Evolutionary conservation across 2,329 filamentous ascomycete genomes (phyloP).

Genomic region (Metarhizium guizhouense): DNA sequence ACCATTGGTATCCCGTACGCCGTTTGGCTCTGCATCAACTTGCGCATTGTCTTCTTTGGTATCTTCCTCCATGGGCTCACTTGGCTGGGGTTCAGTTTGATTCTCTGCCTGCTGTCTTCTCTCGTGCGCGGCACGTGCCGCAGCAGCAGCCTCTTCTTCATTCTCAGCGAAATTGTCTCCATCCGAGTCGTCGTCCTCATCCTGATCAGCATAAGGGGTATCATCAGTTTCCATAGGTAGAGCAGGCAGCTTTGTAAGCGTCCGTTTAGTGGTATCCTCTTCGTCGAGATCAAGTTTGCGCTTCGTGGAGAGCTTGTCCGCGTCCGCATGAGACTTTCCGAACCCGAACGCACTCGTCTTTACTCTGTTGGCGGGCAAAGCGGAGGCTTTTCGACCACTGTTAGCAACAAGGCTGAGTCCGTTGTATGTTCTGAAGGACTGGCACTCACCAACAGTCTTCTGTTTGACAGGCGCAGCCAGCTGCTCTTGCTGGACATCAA

Average conservation of each 20-base stretch:
- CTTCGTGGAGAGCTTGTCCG: slow-evolving; percentile 58
- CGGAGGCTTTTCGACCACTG: slow-evolving; percentile 33
- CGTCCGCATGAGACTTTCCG: slow-evolving; percentile 55
- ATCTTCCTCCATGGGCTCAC: slow-evolving; percentile 28
- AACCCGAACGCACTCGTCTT: slow-evolving; percentile 83
- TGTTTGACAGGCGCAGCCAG: slow-evolving; percentile 22
- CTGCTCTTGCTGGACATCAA: slow-evolving; percentile 31
- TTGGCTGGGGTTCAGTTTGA: slow-evolving; percentile 36
- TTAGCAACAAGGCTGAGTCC: background rate
- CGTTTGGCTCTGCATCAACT: slow-evolving; percentile 12
- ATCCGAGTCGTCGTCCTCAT: slow-evolving; percentile 64
- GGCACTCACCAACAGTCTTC: slow-evolving; percentile 25
- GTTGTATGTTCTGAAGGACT: background rate
- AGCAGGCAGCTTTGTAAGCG: slow-evolving; percentile 82
- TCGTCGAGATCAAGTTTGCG: slow-evolving; percentile 79
- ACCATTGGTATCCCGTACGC: slow-evolving; percentile 11
- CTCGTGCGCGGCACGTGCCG: slow-evolving; percentile 76
- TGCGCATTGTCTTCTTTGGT: slow-evolving; percentile 17
- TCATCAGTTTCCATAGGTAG: slow-evolving; percentile 58
- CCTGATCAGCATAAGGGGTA: slow-evolving; percentile 52
- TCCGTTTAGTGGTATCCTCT: slow-evolving; percentile 77
- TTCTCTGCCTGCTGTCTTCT: slow-evolving; percentile 53
- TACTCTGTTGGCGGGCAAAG: slow-evolving; percentile 56
- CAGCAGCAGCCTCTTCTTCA: slow-evolving; percentile 82
- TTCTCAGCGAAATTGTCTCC: slow-evolving; percentile 69